phyloP scores from a whole-genome alignment of 257 asterid genomes.

The Solanum sparsipilum region DNA sequence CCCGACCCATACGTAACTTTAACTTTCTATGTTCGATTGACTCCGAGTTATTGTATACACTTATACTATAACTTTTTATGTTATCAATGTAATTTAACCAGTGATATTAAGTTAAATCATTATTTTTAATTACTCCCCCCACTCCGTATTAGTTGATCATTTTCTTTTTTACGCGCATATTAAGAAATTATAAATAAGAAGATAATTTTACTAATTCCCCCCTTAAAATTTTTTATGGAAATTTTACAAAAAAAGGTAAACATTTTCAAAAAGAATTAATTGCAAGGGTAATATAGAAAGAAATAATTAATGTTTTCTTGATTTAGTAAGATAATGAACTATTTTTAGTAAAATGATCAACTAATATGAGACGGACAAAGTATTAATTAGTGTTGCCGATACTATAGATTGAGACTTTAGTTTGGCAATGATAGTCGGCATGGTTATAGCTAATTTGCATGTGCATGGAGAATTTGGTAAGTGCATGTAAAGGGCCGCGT shows the following conservation, averaged over 20 bases:
- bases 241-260: too few relatives aligned
- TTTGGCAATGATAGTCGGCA: neutral
- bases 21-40: neutral
- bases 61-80: neutral
- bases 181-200: too few relatives aligned
- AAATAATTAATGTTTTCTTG: too few relatives aligned
- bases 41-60: neutral
- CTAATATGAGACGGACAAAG: too few relatives aligned
- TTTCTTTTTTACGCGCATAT: too few relatives aligned
- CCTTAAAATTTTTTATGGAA: too few relatives aligned
- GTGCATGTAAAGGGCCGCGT: slow-evolving; percentile 21
- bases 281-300: too few relatives aligned
- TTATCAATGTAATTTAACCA: neutral
- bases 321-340: too few relatives aligned
- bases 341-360: too few relatives aligned
- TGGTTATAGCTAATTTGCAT: neutral
- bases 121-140: neutral
- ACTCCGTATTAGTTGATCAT: too few relatives aligned
- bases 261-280: too few relatives aligned
- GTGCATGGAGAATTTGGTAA: slow-evolving; percentile 2
- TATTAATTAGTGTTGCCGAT: neutral
- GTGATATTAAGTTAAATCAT: neutral
- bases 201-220: too few relatives aligned
- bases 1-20: neutral
- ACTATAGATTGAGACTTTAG: neutral